Base-by-base conservation (phyloP, 2,329 filamentous ascomycete species). In the Neopestalotiopsis clavispora region DNA sequence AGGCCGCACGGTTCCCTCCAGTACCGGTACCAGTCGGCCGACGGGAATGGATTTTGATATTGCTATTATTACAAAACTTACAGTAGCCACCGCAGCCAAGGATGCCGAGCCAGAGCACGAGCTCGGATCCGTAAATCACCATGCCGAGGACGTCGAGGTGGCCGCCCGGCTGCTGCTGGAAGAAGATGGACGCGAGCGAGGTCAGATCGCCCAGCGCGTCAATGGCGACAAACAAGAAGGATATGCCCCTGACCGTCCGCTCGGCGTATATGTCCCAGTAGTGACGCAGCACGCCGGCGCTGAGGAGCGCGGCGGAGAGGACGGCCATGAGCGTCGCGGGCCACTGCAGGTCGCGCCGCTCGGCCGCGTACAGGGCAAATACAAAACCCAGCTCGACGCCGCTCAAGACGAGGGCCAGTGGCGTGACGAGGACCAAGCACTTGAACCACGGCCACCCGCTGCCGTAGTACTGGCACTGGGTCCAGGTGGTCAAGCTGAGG, bases 251-350 rank as follows among this genome's bases (percentile, higher is more conserved):
- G 1, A 92, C 91, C 0, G 90, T 92, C 6, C 88, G 84, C 72
- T 92, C 86, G 2, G 84, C 75, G 74, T 88, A 92, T 28, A 94
- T 92, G 71, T 93, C 91, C 82, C 86, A 88, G 73, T 93, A 93
- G 75, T 93, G 90, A 2, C 88, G 81, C 7, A 92, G 78, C 0
- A 93, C 91, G 0, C 91, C 91, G 1, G 88, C 84, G 1, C 89
- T 89, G 1, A 93, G 84, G 2, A 93, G 81, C 0, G 83, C 76
- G 0, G 91, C 90, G 0, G 91, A 90, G 0, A 92, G 77, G 0
- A 89, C 85, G 1, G 91, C 91, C 90, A 93, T 92, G 0, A 92
- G 72, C 0, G 85, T 91, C 61, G 88, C 75, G 0, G 91, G 90
- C 91, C 90, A 93, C 10, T 86, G 77, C 0, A 86, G 66, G 3